Conservation (phyloP, 148 eudicot genomes). For the Pharnaceum exiguum region DNA sequence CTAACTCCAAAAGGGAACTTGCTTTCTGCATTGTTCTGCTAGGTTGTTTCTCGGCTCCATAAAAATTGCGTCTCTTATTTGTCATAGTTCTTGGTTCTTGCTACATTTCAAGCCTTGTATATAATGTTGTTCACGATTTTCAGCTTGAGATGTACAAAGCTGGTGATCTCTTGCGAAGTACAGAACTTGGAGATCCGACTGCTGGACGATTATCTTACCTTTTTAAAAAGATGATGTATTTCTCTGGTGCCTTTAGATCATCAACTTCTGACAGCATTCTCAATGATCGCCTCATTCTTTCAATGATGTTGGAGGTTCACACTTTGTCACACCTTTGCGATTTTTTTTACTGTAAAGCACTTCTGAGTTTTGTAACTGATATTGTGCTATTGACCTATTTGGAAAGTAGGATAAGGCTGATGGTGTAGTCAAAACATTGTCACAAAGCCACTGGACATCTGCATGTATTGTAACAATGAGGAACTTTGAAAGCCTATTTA, state of each 20-base stretch:
- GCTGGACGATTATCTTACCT: constrained; percentile 40
- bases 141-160: constrained; percentile 75
- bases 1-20: neutral
- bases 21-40: neutral
- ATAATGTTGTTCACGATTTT: constrained; percentile 3
- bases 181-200: constrained; percentile 44
- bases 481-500: constrained; percentile 53
- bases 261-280: constrained; percentile 24
- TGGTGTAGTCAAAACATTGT: constrained; percentile 37
- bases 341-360: neutral
- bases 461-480: constrained; percentile 66
- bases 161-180: constrained; percentile 46
- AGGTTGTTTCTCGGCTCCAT: neutral
- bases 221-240: constrained; percentile 31
- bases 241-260: constrained; percentile 33
- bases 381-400: neutral
- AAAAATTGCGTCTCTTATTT: neutral
- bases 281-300: constrained; percentile 47
- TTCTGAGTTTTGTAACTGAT: neutral
- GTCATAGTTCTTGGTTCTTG: neutral
- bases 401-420: constrained; percentile 44
- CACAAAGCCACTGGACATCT: constrained; percentile 72
- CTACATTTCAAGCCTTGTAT: neutral
- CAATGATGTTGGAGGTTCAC: constrained; percentile 48
- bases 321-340: neutral